Evolutionary conservation across 1,139 yeast genomes (phyloP).

Genomic region (Diutina mesorugosa): DNA sequence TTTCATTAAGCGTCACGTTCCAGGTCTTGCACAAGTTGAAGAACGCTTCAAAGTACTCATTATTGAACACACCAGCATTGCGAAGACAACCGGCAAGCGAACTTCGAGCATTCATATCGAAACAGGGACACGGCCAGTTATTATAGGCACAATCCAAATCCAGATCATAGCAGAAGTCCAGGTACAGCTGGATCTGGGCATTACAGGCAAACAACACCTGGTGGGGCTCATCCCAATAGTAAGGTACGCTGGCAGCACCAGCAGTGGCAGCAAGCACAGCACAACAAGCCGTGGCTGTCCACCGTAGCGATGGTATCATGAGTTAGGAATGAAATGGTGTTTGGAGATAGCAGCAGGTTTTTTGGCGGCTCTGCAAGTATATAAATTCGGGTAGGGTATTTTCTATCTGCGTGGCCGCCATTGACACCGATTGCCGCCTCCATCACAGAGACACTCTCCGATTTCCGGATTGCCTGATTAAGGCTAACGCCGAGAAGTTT

Average conservation of each 20-base stretch:
- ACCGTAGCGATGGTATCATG: not conserved
- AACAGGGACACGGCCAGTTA: not conserved
- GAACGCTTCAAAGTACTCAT: not conserved
- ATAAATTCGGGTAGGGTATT: not conserved
- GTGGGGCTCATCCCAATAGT: not conserved
- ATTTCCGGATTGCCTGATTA: too few species aligned
- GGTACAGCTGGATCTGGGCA: not conserved
- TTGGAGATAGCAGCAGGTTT: not conserved
- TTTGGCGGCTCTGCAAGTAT: not conserved
- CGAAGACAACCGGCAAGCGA: not conserved
- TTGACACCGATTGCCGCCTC: not conserved
- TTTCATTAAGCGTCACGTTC: not conserved
- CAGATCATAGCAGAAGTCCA: not conserved
- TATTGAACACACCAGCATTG: not conserved
- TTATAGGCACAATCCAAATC: not conserved
- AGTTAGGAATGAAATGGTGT: not conserved
- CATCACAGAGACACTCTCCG: not conserved
- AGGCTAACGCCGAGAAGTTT: too few species aligned
- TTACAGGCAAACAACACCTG: constrained; percentile 1
- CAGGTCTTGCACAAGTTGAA: not conserved
- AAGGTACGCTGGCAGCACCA: not conserved
- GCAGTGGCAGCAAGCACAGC: not conserved
- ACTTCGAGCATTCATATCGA: not conserved
- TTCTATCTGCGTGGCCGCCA: not conserved
- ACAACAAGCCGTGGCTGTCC: not conserved